Evolutionary conservation across 768 basidiomycete species (phyloP), one percentile per base, ranked within the genome.

Genomic region (Holtermanniella nyarrowii): DNA sequence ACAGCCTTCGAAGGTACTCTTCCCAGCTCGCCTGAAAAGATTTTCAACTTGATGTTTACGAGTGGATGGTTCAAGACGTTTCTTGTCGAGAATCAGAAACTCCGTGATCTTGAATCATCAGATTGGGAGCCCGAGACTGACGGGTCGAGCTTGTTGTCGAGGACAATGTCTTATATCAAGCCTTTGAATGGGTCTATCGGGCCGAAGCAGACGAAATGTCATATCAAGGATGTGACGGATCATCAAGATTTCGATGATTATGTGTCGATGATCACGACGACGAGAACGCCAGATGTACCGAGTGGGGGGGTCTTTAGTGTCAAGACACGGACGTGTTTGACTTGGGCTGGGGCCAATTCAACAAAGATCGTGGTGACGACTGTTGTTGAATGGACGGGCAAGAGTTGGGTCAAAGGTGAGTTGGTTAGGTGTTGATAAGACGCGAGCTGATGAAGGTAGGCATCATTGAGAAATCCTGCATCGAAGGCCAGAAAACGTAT

Each of bases 141-240:
- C 13, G 61, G 52, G 0, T 80, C 82, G 26, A 80, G 82, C 50
- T 78, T 88, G 39, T 80, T 95, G 10, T 77, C 82, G 23, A 80
- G 93, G 10, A 86, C 88, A 57, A 89, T 91, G 82, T 88, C 88
- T 23, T 99, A 97, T 72, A 91, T 96, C 74, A 96, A 93, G 69
- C 91, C 90, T 0, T 75, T 99, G 25, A 81, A 79, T 56, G 90
- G 80, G 1, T 81, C 82, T 49, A 79, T 99, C 25, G 95, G 95
- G 0, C 95, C 93, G 0, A 93, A 82, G 68, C 86, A 88, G 71
- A 89, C 91, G 14, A 93, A 91, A 68, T 99, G 95, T 74, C 87
- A 96, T 73, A 82, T 97, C 52, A 78, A 79, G 45, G 93, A 99
- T 64, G 89, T 95, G 74, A 80, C 78, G 49, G 75, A 81, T 31